Percentiles rank a stretch among this genome's conserved stretches.
phyloP scores from a whole-genome alignment of 257 asterid genomes.

The Solanum bukasovii region DNA sequence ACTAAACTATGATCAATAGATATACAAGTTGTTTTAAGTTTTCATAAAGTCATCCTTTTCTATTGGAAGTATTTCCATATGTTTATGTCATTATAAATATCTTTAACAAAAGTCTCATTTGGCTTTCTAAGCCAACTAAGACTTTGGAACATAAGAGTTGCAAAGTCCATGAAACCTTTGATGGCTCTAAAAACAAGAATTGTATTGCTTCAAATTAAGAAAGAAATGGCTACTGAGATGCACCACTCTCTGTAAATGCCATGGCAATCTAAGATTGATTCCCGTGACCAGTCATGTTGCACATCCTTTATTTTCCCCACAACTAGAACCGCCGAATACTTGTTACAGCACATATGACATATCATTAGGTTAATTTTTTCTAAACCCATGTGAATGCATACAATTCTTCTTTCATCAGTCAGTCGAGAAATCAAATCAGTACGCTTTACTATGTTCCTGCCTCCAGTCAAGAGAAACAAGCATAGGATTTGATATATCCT shows the following conservation, averaged over 20 bases:
- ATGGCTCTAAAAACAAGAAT: not conserved
- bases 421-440: not conserved
- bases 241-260: not conserved
- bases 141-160: not conserved
- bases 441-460: not conserved
- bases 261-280: not conserved
- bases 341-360: not conserved
- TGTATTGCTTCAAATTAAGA: not conserved
- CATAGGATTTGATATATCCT: not conserved
- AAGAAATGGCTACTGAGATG: not conserved
- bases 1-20: not conserved
- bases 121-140: not conserved
- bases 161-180: not conserved
- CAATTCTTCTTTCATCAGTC: not conserved
- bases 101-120: not conserved
- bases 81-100: not conserved
- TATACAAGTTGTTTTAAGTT: not conserved
- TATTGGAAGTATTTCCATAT: not conserved
- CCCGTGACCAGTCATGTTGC: not conserved
- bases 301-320: not conserved
- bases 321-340: not conserved
- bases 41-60: not conserved
- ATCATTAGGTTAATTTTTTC: not conserved
- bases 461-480: not conserved
- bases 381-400: not conserved